Conservation (phyloP, 306 rosid genomes). For the Datisca glomerata region DNA sequence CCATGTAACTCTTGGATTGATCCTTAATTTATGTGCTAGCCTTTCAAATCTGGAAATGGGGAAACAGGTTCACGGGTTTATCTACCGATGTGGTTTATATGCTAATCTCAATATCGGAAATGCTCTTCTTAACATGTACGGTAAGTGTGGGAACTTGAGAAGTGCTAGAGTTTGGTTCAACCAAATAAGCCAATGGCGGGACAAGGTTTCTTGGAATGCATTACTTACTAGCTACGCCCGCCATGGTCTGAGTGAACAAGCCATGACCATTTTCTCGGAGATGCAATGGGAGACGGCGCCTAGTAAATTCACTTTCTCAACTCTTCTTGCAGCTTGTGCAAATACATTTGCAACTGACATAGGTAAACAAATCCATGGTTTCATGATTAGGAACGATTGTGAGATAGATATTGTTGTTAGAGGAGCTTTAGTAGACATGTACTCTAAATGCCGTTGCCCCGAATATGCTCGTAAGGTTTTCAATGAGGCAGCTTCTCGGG, state of each 20-base stretch:
- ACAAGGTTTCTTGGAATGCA: slow-evolving; percentile 60
- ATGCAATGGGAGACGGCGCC: slow-evolving; percentile 65
- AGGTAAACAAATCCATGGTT: slow-evolving; percentile 67
- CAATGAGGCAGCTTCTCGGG: slow-evolving; percentile 28
- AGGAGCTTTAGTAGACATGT: slow-evolving; percentile 59
- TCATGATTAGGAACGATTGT: slow-evolving; percentile 46
- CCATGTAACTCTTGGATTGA: slow-evolving; percentile 43
- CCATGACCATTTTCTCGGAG: slow-evolving; percentile 39
- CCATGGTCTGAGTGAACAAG: slow-evolving; percentile 43
- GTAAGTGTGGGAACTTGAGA: slow-evolving; percentile 63
- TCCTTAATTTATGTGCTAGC: slow-evolving; percentile 36
- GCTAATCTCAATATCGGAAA: slow-evolving; percentile 38
- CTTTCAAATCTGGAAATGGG: slow-evolving; percentile 50
- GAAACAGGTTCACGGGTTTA: slow-evolving; percentile 51
- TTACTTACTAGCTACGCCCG: slow-evolving; percentile 39
- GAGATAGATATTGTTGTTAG: slow-evolving; percentile 32
- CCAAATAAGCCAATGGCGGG: slow-evolving; percentile 47
- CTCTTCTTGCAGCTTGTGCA: slow-evolving; percentile 54
- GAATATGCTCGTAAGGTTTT: slow-evolving; percentile 44
- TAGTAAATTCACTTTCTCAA: slow-evolving; percentile 35
- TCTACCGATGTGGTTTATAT: slow-evolving; percentile 37
- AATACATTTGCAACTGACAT: slow-evolving; percentile 36
- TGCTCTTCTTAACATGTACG: slow-evolving; percentile 75
- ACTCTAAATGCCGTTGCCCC: slow-evolving; percentile 39
- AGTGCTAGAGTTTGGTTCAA: slow-evolving; percentile 42